Evolutionary conservation across 108 stramenopile genomes (phyloP).

Genomic region (Cylindrotheca closterium): DNA sequence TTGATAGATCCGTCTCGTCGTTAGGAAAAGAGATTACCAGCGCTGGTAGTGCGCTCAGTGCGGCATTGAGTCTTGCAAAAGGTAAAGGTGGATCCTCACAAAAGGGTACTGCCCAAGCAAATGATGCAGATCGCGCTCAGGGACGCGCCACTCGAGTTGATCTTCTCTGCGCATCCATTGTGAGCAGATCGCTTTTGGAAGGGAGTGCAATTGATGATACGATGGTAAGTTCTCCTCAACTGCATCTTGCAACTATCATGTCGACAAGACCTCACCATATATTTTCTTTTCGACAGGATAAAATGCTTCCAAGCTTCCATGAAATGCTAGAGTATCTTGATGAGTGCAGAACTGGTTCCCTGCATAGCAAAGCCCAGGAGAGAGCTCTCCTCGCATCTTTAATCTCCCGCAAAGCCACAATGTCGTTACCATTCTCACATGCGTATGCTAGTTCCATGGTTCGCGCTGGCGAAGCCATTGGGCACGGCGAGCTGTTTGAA

Average conservation of each 20-base stretch:
- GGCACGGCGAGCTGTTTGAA: constrained; percentile 80
- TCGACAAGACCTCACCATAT: not conserved
- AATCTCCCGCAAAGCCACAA: constrained; percentile 59
- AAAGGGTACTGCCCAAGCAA: constrained; percentile 14
- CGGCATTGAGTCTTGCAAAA: constrained; percentile 17
- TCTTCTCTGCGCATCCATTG: constrained; percentile 40
- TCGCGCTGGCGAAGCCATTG: constrained; percentile 81
- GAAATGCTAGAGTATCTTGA: constrained; percentile 64
- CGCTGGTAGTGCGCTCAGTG: constrained; percentile 13
- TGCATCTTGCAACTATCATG: not conserved
- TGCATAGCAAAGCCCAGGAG: constrained; percentile 72
- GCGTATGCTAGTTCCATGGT: constrained; percentile 79
- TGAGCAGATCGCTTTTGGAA: constrained; percentile 50
- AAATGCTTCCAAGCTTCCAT: constrained; percentile 50
- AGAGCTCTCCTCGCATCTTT: constrained; percentile 68
- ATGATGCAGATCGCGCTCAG: constrained; percentile 8
- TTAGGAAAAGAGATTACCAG: constrained; percentile 33
- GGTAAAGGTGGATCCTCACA: constrained; percentile 6
- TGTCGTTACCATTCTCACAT: constrained; percentile 82
- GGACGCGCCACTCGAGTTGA: constrained; percentile 16
- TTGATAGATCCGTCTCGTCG: constrained; percentile 41
- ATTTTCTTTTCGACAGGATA: constrained; percentile 23
- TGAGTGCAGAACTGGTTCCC: constrained; percentile 54
- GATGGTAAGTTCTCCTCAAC: constrained; percentile 19
- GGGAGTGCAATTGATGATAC: constrained; percentile 43